phyloP scores from a whole-genome alignment of 331 rosid species.

The Malus hybrid region DNA sequence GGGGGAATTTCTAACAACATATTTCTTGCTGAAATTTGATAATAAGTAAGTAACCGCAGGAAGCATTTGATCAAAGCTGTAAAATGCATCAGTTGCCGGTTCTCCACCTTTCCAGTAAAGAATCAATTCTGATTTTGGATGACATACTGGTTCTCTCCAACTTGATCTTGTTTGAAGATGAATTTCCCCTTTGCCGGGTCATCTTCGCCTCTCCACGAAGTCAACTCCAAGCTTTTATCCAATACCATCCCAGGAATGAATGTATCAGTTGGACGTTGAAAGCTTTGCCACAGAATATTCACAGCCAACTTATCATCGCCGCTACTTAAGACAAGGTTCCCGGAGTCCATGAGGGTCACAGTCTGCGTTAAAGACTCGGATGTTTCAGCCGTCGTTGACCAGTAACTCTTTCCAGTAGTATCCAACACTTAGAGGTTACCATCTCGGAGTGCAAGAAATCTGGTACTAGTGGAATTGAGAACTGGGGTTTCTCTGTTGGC shows the following conservation, averaged over 20 bases:
- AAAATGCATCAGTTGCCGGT: neutral
- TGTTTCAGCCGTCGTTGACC: too few relatives aligned
- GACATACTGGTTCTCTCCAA: neutral
- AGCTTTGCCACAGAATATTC: slow-evolving; percentile 18
- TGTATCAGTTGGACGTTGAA: slow-evolving; percentile 15
- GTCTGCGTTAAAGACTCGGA: too few relatives aligned
- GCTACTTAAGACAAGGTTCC: neutral
- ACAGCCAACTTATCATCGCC: neutral
- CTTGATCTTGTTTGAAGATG: slow-evolving; percentile 4
- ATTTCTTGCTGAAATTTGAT: neutral
- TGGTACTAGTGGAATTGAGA: too few relatives aligned
- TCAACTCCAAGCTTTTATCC: neutral
- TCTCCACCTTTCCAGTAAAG: slow-evolving; percentile 8
- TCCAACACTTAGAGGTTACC: too few relatives aligned
- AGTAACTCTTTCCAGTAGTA: too few relatives aligned
- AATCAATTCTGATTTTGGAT: neutral
- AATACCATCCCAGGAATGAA: slow-evolving; percentile 22
- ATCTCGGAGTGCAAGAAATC: too few relatives aligned
- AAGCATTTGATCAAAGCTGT: neutral
- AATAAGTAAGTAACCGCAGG: neutral
- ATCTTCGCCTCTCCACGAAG: neutral
- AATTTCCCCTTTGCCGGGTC: slow-evolving; percentile 2
- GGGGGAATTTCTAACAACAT: too few relatives aligned
- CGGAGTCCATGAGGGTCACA: too few relatives aligned
- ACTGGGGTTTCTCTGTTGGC: too few relatives aligned